A percentile compares a stretch with the other conserved stretches of the same genome.
These are phyloP conservation scores for Naganishia antarctica DNA, from an alignment of 768 basidiomycete genomes.

Conservation along the genomic window DNA sequence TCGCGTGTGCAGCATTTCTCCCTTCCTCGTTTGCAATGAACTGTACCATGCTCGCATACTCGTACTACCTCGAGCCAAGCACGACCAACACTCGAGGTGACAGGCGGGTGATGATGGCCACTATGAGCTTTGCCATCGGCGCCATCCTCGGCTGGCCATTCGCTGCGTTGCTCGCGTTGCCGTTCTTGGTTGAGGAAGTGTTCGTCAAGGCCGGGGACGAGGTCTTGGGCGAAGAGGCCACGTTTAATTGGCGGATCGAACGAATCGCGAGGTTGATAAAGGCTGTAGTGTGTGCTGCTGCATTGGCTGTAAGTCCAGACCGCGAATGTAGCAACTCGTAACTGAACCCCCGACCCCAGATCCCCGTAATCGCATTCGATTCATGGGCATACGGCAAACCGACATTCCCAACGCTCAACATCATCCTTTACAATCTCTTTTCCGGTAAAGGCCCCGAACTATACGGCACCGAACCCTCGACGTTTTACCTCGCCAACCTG, in stretches of 20 bases:
- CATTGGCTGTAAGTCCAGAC: conserved; percentile 51
- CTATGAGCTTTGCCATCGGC: conserved; percentile 68
- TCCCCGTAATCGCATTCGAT: conserved; percentile 78
- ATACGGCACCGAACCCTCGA: conserved; percentile 84
- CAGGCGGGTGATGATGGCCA: conserved; percentile 60
- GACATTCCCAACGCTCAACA: conserved; percentile 83
- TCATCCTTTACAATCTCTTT: conserved; percentile 88
- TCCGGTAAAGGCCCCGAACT: conserved; percentile 76
- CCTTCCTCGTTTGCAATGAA: conserved; percentile 96
- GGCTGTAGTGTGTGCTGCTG: conserved; percentile 32
- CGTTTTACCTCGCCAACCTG: conserved; percentile 82
- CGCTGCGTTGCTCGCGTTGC: conserved; percentile 75
- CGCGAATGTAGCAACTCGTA: background rate
- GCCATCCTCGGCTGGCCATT: conserved; percentile 97
- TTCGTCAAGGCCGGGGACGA: conserved; percentile 68
- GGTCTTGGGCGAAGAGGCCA: conserved; percentile 31
- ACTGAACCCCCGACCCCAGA: conserved; percentile 52
- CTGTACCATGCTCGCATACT: conserved; percentile 69
- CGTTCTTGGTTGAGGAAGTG: conserved; percentile 85
- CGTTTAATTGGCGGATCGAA: conserved; percentile 27
- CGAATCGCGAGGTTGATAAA: conserved; percentile 36
- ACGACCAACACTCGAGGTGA: conserved; percentile 54
- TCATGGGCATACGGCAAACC: conserved; percentile 77
- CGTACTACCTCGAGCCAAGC: conserved; percentile 54
- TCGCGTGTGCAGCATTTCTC: conserved; percentile 89